Evolutionary conservation across 2,329 filamentous ascomycete species (phyloP).

Genomic region (Bipolaris sorokiniana): DNA sequence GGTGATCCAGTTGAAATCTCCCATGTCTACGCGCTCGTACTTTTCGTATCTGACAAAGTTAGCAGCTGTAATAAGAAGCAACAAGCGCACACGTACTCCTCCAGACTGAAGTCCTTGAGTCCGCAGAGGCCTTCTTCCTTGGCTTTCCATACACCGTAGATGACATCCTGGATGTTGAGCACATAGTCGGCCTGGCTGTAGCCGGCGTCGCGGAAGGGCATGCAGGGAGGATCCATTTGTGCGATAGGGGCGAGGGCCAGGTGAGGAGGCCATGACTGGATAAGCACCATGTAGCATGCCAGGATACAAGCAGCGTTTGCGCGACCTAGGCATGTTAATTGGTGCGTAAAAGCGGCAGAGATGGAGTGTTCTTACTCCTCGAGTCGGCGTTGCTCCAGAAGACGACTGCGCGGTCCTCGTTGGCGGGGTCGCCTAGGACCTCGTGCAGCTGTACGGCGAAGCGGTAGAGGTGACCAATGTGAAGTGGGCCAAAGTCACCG

Average conservation of each 20-base stretch:
- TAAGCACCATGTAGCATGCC: slow-evolving; percentile 98
- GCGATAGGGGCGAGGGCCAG: slow-evolving; percentile 93
- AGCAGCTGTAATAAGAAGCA: slow-evolving; percentile 10
- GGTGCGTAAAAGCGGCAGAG: background rate
- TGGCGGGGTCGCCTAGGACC: slow-evolving; percentile 87
- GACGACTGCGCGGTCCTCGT: slow-evolving; percentile 86
- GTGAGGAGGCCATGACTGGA: slow-evolving; percentile 97
- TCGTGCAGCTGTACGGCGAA: slow-evolving; percentile 97
- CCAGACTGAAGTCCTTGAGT: slow-evolving; percentile 90
- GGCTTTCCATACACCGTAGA: slow-evolving; percentile 98
- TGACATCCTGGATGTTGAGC: slow-evolving; percentile 93
- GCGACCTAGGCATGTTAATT: slow-evolving; percentile 64
- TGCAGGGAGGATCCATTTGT: slow-evolving; percentile 94
- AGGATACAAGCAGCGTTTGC: slow-evolving; percentile 94
- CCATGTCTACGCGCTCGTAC: slow-evolving; percentile 94
- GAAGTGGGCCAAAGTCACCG: slow-evolving; percentile 95
- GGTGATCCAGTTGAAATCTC: slow-evolving; percentile 99
- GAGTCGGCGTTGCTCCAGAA: slow-evolving; percentile 96
- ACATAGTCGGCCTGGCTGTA: slow-evolving; percentile 98
- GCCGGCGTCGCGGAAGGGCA: slow-evolving; percentile 97
- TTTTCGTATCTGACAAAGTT: slow-evolving; percentile 74
- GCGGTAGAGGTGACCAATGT: slow-evolving; percentile 95
- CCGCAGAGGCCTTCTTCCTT: slow-evolving; percentile 94
- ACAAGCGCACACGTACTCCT: slow-evolving; percentile 65
- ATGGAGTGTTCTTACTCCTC: slow-evolving; percentile 68